These are phyloP conservation scores for Neurospora cerealis DNA, from an alignment of 495 filamentous ascomycete genomes.

Conservation along the genomic window DNA sequence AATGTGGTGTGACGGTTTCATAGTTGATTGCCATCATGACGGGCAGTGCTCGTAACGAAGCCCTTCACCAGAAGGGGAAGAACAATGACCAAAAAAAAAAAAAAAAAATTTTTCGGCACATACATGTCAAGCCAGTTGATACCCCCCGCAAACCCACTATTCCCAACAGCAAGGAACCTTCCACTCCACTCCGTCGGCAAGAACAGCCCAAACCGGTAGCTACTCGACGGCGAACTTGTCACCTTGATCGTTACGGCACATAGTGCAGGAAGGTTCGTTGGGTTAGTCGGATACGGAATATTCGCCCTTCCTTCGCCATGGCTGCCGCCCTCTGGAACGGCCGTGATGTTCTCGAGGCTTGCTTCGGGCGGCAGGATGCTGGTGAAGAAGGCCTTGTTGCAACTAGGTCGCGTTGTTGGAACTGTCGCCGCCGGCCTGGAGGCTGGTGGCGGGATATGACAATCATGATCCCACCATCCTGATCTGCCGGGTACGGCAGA, in stretches of 20 bases:
- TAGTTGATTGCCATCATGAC: no score
- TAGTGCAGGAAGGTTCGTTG: slow-evolving; percentile 35
- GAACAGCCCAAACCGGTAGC: slow-evolving; percentile 41
- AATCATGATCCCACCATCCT: neutral
- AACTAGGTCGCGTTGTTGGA: slow-evolving; percentile 2
- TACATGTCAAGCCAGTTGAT: slow-evolving; percentile 42
- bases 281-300: slow-evolving; percentile 33
- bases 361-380: slow-evolving; percentile 16
- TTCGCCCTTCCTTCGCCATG: slow-evolving; percentile 29
- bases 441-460: neutral
- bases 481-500: neutral
- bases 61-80: no score
- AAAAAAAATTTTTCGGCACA: neutral
- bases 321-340: slow-evolving; percentile 20
- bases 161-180: slow-evolving; percentile 33
- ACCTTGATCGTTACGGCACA: slow-evolving; percentile 42
- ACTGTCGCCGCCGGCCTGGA: neutral
- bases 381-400: slow-evolving; percentile 15
- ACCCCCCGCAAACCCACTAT: slow-evolving; percentile 37
- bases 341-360: slow-evolving; percentile 21
- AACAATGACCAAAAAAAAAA: no score
- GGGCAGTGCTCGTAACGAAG: no score
- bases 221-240: slow-evolving; percentile 28
- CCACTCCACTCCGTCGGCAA: slow-evolving; percentile 39
- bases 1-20: no score